phyloP scores from a whole-genome alignment of 2,329 filamentous ascomycete genomes.

The Pseudogymnoascus sp. region DNA sequence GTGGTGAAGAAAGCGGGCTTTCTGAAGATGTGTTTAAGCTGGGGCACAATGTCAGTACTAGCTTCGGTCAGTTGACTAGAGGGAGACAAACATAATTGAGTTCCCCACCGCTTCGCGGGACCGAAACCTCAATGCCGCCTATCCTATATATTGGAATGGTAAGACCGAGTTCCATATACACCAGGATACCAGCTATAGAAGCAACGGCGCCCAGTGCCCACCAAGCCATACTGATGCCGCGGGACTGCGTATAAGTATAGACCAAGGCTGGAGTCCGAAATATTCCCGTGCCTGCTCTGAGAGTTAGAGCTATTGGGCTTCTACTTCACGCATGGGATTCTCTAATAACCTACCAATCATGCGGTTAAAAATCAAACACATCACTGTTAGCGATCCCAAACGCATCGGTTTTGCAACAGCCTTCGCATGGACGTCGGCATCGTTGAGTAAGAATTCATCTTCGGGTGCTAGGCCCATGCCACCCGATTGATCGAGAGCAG shows the following conservation, averaged over 20 bases:
- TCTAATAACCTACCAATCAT: slow-evolving; percentile 6
- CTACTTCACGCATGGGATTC: not conserved
- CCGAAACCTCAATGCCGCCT: slow-evolving; percentile 33
- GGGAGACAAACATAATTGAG: slow-evolving; percentile 37
- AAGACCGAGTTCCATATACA: slow-evolving; percentile 40
- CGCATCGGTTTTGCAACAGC: slow-evolving; percentile 16
- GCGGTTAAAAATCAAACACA: slow-evolving; percentile 16
- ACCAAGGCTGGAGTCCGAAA: slow-evolving; percentile 14
- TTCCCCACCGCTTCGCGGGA: slow-evolving; percentile 41
- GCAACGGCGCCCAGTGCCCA: slow-evolving; percentile 16
- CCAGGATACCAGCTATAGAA: slow-evolving; percentile 13
- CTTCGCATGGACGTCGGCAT: slow-evolving; percentile 14
- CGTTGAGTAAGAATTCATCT: slow-evolving; percentile 4
- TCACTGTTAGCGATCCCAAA: slow-evolving; percentile 16
- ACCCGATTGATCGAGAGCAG: slow-evolving; percentile 1
- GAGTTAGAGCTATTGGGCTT: not conserved
- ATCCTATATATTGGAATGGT: slow-evolving; percentile 38
- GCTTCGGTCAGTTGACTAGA: not conserved
- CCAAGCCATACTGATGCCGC: slow-evolving; percentile 13
- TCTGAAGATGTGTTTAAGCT: slow-evolving; percentile 37
- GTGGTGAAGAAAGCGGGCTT: slow-evolving; percentile 33
- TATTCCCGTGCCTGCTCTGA: slow-evolving; percentile 14
- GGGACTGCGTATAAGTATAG: slow-evolving; percentile 13
- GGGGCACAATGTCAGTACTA: not conserved
- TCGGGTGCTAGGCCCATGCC: slow-evolving; percentile 8